Base-by-base conservation (phyloP, 371 early-diverging fungal genomes). In the Parasitella parasitica region DNA sequence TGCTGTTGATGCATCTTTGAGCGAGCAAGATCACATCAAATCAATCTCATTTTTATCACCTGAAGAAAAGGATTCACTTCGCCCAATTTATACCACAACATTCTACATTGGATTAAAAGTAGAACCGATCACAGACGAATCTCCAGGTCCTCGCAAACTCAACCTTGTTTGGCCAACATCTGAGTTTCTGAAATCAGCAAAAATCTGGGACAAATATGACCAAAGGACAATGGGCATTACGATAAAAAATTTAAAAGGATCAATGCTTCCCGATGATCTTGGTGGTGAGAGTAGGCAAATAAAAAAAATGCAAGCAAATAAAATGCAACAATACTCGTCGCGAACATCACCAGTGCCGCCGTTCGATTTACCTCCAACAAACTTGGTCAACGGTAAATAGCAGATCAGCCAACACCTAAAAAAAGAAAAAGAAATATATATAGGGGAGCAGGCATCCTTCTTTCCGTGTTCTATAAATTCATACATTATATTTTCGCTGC, bases 21-120 rank as follows among this genome's bases (percentile, higher is more conserved):
- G 35, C 36, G 49, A 7, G 34, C 71, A 73, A 57, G 76, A 49
- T 35, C 67, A 37, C 55, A 70, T 59, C 56, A 76, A 26, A 70
- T 64, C 12, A 81, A 77, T 26, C 39, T 63, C 20, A 50, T 41
- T 54, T 34, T 36, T 70, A 30, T 30, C 71, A 8, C 67, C 69
- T 15, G 73, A 73, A 57, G 77, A 73, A 36, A 72, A 72, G 49
- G 35, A 55, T 0, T 56, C 67, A 5, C 66, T 71, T 9, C 56
- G 38, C 0, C 56, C 68, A 22, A 62, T 82, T n/a, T 87, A 87
- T 66, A 92, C 92, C 13, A 88, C 93, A 2, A 83, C 87, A 4
- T 96, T 95, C 64, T 96, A 94, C 70, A 84, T 97, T 64, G 97
- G 95, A 4, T 73, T 96, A 27, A 66, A 69, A 39, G 63, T 56